Evolutionary conservation across 352 stramenopile species (phyloP), one percentile per base, ranked within the genome.

Genomic region (Globisporangium barbulae): DNA sequence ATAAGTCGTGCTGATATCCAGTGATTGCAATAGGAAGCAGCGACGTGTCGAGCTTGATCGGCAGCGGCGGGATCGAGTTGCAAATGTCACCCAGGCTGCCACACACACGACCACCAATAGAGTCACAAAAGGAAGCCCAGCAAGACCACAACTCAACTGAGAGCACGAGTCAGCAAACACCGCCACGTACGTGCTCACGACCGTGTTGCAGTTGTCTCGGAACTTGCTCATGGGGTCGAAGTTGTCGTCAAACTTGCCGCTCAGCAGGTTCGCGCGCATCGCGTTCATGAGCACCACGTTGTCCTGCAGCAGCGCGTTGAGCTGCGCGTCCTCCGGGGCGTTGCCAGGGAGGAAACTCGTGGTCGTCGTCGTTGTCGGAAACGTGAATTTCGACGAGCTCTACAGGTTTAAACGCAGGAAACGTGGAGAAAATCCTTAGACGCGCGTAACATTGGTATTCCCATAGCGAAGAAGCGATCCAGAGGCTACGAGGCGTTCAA

Each of bases 231-330:
- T 91, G 33, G 83, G 71, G 30, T 69, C 56, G 21, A 62, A 47
- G 53, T 91, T 91, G 44, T 82, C 71, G 52, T 80, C 71, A 0
- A 74, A 61, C 54, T 82, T 80, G 65, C 83, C 81, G 56, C 77
- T 79, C 22, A 88, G 53, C 19, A 92, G 65, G 61, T 92, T 94
- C 44, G 79, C 78, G 9, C 81, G 81, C 64, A 94, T 91, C 13
- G 76, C 76, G 42, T 86, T 81, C 55, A 92, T 70, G 3, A 77
- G 67, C 45, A 78, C 50, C 28, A 85, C 68, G 68, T 94, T 94
- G 42, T 92, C 82, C 56, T 92, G 73, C 35, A 91, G 71, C 31
- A 91, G 65, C 17, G 71, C 78, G 4, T 69, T 73, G 5, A 91
- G 67, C 53, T 88, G 79, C 7, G 59, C 70, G 41, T 89, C 81